Evolutionary conservation across 2,329 filamentous ascomycete species (phyloP).

Genomic region (Botrytis aclada): DNA sequence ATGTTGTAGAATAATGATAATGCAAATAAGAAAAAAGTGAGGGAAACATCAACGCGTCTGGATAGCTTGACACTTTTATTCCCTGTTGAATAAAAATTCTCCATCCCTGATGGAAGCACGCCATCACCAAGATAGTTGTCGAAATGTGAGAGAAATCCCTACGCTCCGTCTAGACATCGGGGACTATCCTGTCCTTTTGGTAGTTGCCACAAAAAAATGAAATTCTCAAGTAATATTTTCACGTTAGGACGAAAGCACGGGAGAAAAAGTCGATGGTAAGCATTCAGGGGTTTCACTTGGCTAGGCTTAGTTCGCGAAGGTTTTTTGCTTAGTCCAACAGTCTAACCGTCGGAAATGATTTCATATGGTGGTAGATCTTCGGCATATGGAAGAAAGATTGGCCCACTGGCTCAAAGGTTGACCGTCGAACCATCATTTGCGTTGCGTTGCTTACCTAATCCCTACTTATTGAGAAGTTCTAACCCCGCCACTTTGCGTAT

Average conservation of each 20-base stretch:
- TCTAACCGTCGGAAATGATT: not conserved
- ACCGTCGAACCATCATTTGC: not conserved
- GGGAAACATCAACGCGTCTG: not conserved
- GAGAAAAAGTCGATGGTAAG: not conserved
- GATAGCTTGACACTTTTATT: slow-evolving; percentile 14
- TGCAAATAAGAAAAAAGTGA: not conserved
- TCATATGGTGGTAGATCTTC: not conserved
- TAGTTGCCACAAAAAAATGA: slow-evolving; percentile 10
- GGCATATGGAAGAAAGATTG: not conserved
- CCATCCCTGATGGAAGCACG: slow-evolving; percentile 9
- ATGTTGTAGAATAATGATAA: not conserved
- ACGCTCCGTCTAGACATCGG: not conserved
- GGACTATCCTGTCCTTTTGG: not conserved
- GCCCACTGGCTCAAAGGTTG: not conserved
- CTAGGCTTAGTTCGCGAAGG: not conserved
- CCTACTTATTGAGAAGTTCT: not conserved
- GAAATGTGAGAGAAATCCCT: slow-evolving; percentile 6
- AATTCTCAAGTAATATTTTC: slow-evolving; percentile 16
- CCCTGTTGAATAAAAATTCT: slow-evolving; percentile 1
- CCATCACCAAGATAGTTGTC: slow-evolving; percentile 7
- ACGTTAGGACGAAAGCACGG: not conserved
- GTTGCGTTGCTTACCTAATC: not conserved
- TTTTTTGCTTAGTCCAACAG: not conserved
- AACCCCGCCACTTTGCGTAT: not conserved
- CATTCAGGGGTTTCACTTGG: slow-evolving; percentile 12